These are phyloP conservation scores for Dipteronia dyeriana DNA, from an alignment of 345 rosid genomes.

Conservation along the genomic window DNA sequence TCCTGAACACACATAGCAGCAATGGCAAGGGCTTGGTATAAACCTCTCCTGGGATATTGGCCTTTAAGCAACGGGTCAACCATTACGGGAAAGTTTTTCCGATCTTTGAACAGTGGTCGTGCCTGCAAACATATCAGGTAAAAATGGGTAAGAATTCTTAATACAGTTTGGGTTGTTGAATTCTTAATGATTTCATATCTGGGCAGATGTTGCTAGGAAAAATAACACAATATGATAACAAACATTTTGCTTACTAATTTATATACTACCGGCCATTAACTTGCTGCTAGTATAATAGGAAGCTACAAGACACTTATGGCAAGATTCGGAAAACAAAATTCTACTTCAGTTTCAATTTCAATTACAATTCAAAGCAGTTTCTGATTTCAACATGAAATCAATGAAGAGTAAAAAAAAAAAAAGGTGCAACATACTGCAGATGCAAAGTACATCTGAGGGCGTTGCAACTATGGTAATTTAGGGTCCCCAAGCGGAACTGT, in stretches of 20 bases:
- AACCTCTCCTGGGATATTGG: slow-evolving; percentile 69
- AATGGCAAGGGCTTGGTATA: slow-evolving; percentile 88
- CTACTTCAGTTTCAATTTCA: not conserved
- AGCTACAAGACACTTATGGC: not conserved
- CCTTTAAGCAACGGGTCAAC: slow-evolving; percentile 80
- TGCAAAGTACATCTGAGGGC: slow-evolving; percentile 6
- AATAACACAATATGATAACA: not conserved
- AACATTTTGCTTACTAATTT: not conserved
- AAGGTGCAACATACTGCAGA: not conserved
- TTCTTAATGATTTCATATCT: not conserved
- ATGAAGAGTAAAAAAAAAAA: not conserved
- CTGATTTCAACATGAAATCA: not conserved
- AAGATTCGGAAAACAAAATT: not conserved
- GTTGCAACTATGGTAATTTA: not conserved
- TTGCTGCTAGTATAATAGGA: not conserved
- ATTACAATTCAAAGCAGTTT: not conserved
- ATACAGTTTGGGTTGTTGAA: not conserved
- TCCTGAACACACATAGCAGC: slow-evolving; percentile 98
- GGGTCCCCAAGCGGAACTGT: not conserved
- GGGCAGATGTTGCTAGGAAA: not conserved
- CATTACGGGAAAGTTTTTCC: slow-evolving; percentile 68
- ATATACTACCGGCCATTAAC: not conserved
- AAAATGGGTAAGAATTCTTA: not conserved
- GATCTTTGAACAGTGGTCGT: slow-evolving; percentile 80
- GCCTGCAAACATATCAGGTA: slow-evolving; percentile 48